Evolutionary conservation across 2,329 filamentous ascomycete species (phyloP).

Genomic region (Fusarium sarcochroum): DNA sequence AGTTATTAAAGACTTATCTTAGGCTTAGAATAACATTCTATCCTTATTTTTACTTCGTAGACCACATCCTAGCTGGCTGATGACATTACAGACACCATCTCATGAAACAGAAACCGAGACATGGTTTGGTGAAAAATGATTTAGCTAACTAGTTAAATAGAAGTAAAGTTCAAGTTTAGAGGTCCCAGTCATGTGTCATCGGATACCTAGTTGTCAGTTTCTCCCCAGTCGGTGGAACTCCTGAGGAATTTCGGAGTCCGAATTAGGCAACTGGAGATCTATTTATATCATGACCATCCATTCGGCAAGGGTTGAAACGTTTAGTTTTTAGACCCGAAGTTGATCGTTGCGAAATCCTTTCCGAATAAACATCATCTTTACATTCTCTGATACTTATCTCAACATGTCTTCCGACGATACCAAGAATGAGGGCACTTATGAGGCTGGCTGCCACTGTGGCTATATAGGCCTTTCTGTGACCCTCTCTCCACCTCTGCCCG

Average conservation of each 20-base stretch:
- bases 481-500: conserved; percentile 63
- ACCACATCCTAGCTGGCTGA: too few species aligned
- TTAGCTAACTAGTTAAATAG: too few species aligned
- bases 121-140: too few species aligned
- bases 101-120: too few species aligned
- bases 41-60: too few species aligned
- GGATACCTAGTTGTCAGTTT: background rate
- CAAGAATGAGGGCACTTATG: conserved; percentile 57
- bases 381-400: background rate
- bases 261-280: conserved; percentile 24
- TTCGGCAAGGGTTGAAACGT: background rate
- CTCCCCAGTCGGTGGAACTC: conserved; percentile 1
- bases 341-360: background rate
- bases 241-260: conserved; percentile 16
- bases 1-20: too few species aligned
- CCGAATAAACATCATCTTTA: too few species aligned
- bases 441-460: conserved; percentile 67
- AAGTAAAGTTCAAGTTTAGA: too few species aligned
- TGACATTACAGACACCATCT: too few species aligned
- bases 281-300: conserved; percentile 11
- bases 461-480: conserved; percentile 63
- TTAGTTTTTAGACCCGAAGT: background rate
- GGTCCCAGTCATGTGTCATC: too few species aligned
- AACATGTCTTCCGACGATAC: conserved; percentile 33
- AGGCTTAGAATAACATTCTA: too few species aligned